These are phyloP conservation scores for Moricandia arvensis DNA, from an alignment of 345 rosid genomes.

Conservation along the genomic window DNA sequence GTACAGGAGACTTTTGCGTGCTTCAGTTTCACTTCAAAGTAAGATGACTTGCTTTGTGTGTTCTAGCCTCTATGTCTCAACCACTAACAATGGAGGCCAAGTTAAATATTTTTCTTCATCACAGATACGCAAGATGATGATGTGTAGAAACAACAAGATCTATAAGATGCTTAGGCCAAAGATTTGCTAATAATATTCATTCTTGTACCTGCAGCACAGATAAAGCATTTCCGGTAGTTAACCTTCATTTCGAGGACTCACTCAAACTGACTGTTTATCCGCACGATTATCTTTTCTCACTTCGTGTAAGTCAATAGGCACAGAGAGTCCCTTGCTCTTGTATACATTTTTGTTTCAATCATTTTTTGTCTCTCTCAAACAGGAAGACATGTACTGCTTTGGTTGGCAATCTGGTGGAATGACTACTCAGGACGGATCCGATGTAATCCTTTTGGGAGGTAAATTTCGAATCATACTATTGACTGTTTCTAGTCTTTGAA, in stretches of 20 bases:
- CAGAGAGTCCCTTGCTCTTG: conserved; percentile 1
- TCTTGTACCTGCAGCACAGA: conserved; percentile 61
- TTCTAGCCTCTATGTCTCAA: too few species aligned
- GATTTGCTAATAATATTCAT: conserved; percentile 6
- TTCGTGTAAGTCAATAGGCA: conserved; percentile 51
- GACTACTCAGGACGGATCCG: conserved; percentile 61
- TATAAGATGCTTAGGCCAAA: neutral
- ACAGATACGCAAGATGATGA: neutral
- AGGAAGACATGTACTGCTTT: conserved; percentile 73
- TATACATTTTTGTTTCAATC: neutral
- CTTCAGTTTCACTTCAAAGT: conserved; percentile 57
- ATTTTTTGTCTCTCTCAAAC: conserved; percentile 19
- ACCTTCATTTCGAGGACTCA: conserved; percentile 61
- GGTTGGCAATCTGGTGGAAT: conserved; percentile 82
- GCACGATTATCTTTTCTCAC: conserved; percentile 68
- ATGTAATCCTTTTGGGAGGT: conserved; percentile 85
- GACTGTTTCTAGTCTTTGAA: neutral
- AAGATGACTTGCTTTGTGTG: conserved; percentile 35
- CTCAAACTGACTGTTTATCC: conserved; percentile 63
- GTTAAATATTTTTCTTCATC: neutral
- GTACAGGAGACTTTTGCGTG: conserved; percentile 69
- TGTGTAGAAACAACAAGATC: neutral
- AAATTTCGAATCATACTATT: conserved; percentile 19
- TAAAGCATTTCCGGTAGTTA: conserved; percentile 66
- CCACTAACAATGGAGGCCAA: too few species aligned